Conservation (phyloP, 2,329 filamentous ascomycete genomes). For the Dryadomyces quercivorus region DNA sequence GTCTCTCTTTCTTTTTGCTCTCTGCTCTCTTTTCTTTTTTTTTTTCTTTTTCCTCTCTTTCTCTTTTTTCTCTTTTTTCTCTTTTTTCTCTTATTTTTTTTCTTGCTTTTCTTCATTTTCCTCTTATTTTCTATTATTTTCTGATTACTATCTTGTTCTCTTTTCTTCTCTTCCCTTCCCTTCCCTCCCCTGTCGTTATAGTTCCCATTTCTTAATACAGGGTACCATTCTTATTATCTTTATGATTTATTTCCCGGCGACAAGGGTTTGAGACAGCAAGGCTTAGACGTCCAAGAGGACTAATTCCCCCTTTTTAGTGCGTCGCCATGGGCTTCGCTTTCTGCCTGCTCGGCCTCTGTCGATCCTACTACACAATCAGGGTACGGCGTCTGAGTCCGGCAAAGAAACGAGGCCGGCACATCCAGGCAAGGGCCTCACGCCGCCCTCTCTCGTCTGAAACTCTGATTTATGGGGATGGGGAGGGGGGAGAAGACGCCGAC, state of each 20-base stretch:
- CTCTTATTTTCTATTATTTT: neutral
- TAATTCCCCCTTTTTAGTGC: neutral
- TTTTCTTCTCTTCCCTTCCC: neutral
- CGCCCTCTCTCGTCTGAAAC: neutral
- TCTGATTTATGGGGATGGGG: constrained; percentile 1
- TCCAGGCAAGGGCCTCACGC: neutral
- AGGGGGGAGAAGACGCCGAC: neutral
- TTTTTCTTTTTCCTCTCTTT: neutral
- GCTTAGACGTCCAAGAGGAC: neutral
- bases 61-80: neutral
- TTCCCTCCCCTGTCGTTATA: too few species aligned
- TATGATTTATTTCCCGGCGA: neutral
- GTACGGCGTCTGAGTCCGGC: neutral
- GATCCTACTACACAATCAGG: neutral
- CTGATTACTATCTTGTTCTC: too few species aligned
- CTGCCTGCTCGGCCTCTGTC: neutral
- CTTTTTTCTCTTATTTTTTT: neutral
- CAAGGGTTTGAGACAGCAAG: neutral
- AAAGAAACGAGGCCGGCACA: neutral
- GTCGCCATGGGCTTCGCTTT: neutral
- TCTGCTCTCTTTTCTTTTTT: neutral
- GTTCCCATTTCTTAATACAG: too few species aligned
- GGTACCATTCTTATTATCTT: too few species aligned
- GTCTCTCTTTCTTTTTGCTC: neutral
- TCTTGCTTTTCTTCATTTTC: neutral